phyloP scores from a whole-genome alignment of 768 basidiomycete genomes.

The Krasilnikovozyma curviuscula region DNA sequence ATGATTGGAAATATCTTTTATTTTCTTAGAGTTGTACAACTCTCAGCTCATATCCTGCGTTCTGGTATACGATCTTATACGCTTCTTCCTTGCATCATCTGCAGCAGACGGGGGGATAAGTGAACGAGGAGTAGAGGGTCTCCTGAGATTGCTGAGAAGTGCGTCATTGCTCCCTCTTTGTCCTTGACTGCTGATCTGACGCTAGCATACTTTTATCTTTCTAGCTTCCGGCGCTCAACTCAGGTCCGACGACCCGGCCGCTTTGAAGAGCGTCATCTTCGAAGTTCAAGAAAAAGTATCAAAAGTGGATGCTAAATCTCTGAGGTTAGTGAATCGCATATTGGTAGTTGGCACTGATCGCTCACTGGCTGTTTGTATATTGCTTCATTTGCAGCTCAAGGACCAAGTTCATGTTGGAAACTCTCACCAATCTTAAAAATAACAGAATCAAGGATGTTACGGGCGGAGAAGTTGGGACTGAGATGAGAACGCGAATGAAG shows the following conservation, averaged over 20 bases:
- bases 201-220: neutral
- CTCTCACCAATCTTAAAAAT: constrained; percentile 74
- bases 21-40: constrained; percentile 85
- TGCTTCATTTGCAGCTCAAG: constrained; percentile 43
- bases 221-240: constrained; percentile 81
- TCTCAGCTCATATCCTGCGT: constrained; percentile 79
- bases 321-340: constrained; percentile 34
- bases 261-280: constrained; percentile 74
- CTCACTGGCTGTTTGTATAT: neutral
- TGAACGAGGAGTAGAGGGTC: constrained; percentile 51
- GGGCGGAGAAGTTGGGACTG: constrained; percentile 44
- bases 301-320: constrained; percentile 27
- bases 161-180: neutral
- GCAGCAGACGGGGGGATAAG: constrained; percentile 26
- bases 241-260: constrained; percentile 74
- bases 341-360: neutral
- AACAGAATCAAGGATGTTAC: constrained; percentile 49
- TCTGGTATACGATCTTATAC: constrained; percentile 78
- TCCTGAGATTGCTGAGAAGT: constrained; percentile 57
- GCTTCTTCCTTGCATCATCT: constrained; percentile 52
- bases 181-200: neutral
- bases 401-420: constrained; percentile 88
- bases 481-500: constrained; percentile 68
- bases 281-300: constrained; percentile 56
- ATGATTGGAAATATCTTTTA: constrained; percentile 26